phyloP scores from a whole-genome alignment of 2,329 filamentous ascomycete genomes.

The Sarocladium kiliense region DNA sequence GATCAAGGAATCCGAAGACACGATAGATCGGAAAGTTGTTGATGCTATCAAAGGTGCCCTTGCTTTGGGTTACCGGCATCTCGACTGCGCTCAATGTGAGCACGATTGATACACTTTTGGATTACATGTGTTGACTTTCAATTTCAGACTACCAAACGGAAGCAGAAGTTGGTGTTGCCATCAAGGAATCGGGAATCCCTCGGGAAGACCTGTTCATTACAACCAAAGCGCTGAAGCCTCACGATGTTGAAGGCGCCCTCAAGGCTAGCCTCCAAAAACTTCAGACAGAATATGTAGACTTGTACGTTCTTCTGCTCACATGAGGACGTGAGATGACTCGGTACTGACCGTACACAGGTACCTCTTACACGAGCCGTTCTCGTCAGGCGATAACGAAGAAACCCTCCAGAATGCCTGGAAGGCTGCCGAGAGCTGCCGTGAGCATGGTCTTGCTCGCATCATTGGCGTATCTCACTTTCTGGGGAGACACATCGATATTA shows the following conservation, averaged over 20 bases:
- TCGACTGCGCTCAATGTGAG: conserved; percentile 12
- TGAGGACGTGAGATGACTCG: too few species aligned
- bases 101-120: too few species aligned
- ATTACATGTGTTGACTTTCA: too few species aligned
- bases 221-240: background rate
- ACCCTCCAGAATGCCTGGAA: background rate
- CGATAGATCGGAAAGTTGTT: conserved; percentile 4
- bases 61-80: conserved; percentile 9
- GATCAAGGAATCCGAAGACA: conserved; percentile 8
- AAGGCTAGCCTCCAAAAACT: background rate
- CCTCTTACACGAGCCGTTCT: background rate
- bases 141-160: conserved; percentile 3
- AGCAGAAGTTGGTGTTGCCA: conserved; percentile 2
- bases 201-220: conserved; percentile 2
- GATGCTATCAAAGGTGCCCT: conserved; percentile 10
- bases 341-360: too few species aligned
- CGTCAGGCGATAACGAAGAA: background rate
- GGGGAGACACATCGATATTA: conserved; percentile 48
- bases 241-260: background rate
- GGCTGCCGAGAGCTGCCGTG: background rate
- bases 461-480: conserved; percentile 81
- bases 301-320: too few species aligned
- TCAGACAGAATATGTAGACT: background rate
- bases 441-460: conserved; percentile 25
- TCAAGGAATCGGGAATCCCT: conserved; percentile 5